Evolutionary conservation across 2,329 filamentous ascomycete genomes (phyloP).

Genomic region (Knufia fluminis): DNA sequence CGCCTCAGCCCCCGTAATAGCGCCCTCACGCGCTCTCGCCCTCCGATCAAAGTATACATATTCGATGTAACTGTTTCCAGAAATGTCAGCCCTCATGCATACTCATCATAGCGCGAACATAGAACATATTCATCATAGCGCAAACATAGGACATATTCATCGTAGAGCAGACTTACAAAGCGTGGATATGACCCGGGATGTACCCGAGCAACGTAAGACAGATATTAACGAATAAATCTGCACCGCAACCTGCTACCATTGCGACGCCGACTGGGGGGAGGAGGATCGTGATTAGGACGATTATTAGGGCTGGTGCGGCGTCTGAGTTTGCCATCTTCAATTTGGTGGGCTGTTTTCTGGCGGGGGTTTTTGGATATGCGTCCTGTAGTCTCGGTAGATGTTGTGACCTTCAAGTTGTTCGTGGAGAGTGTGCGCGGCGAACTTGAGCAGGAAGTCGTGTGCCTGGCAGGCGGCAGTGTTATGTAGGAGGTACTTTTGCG

Average conservation of each 20-base stretch:
- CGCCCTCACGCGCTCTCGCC: conserved; percentile 19
- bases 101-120: too few species aligned
- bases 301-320: conserved; percentile 19
- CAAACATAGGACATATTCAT: too few species aligned
- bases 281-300: conserved; percentile 24
- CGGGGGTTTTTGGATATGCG: background rate
- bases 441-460: too few species aligned
- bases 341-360: background rate
- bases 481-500: too few species aligned
- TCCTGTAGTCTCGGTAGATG: too few species aligned
- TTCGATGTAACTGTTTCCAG: too few species aligned
- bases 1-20: conserved; percentile 14
- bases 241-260: conserved; percentile 81
- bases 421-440: too few species aligned
- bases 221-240: conserved; percentile 86
- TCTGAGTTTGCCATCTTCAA: conserved; percentile 14
- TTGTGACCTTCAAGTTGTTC: too few species aligned
- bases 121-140: too few species aligned
- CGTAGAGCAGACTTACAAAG: too few species aligned
- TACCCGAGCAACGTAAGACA: conserved; percentile 68
- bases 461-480: too few species aligned
- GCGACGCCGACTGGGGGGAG: conserved; percentile 87
- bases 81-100: too few species aligned
- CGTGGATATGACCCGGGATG: conserved; percentile 43
- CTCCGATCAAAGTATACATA: conserved; percentile 24